These are phyloP conservation scores for Cyclaneusma minus DNA, from an alignment of 2,329 filamentous ascomycete genomes.

Conservation along the genomic window DNA sequence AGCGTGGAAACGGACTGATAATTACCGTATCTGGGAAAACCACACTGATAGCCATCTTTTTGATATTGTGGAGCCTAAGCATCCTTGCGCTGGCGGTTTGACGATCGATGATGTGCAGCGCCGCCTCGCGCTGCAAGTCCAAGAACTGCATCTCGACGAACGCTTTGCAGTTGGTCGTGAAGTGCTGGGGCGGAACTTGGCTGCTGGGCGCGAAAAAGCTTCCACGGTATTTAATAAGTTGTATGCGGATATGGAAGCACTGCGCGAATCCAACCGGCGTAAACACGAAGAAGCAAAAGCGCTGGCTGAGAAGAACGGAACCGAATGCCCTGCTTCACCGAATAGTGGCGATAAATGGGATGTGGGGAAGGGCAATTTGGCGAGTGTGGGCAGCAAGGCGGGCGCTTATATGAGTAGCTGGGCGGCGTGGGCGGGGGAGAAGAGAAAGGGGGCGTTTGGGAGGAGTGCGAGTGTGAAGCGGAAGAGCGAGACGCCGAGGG, in stretches of 20 bases:
- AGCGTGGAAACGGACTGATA: conserved; percentile 78
- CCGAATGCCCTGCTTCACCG: conserved; percentile 7
- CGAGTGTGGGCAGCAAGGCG: conserved; percentile 37
- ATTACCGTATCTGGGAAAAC: conserved; percentile 76
- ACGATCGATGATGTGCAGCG: conserved; percentile 91
- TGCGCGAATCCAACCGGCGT: conserved; percentile 58
- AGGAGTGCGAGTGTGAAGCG: conserved; percentile 7
- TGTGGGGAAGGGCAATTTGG: conserved; percentile 26
- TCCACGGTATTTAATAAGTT: conserved; percentile 75
- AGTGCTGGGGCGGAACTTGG: conserved; percentile 75
- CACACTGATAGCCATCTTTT: conserved; percentile 79
- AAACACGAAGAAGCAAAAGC: conserved; percentile 38
- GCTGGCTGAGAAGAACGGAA: conserved; percentile 9
- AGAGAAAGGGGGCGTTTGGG: conserved; percentile 36
- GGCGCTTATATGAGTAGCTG: conserved; percentile 53
- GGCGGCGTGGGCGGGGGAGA: conserved; percentile 60
- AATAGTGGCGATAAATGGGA: conserved; percentile 18
- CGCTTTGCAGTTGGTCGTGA: conserved; percentile 71
- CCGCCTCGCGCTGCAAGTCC: conserved; percentile 77
- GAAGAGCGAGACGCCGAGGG: conserved; percentile 1
- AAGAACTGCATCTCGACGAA: conserved; percentile 87
- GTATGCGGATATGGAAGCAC: conserved; percentile 77
- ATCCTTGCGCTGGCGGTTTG: conserved; percentile 84
- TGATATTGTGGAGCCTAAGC: conserved; percentile 82
- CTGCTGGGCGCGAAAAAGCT: conserved; percentile 75